phyloP scores from a whole-genome alignment of 208 protist species.

The Leishmania gerbilli region DNA sequence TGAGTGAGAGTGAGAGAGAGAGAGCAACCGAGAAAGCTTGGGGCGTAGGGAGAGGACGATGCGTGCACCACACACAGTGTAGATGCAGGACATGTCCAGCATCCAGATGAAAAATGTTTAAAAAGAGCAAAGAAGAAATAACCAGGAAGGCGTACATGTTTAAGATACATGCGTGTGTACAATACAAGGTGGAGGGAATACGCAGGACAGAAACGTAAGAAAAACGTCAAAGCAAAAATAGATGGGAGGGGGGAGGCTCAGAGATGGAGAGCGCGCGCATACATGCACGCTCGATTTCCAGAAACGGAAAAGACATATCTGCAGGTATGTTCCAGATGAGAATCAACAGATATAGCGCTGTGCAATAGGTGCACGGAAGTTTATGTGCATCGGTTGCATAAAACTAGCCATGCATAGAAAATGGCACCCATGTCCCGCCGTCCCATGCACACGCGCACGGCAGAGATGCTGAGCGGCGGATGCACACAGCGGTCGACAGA shows the following conservation, averaged over 20 bases:
- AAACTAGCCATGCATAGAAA: background rate
- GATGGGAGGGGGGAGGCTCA: background rate
- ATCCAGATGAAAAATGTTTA: background rate
- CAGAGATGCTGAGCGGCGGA: background rate
- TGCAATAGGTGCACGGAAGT: background rate
- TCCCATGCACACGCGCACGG: too few relatives aligned
- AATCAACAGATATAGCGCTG: background rate
- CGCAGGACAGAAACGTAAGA: background rate
- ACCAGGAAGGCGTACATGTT: background rate
- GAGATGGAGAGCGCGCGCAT: background rate
- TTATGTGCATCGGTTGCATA: background rate
- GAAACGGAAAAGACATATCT: background rate
- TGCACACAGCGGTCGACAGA: conserved; percentile 1
- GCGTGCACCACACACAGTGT: background rate
- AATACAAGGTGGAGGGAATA: background rate
- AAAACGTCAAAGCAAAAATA: background rate
- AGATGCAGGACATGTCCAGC: background rate
- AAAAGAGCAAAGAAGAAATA: background rate
- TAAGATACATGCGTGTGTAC: background rate
- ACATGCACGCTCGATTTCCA: background rate
- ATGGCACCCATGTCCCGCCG: background rate
- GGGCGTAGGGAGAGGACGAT: background rate
- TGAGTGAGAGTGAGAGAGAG: too few relatives aligned
- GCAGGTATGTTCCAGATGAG: background rate
- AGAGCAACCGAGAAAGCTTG: background rate